Conservation (phyloP, 78 protist species). For the Chrysochromulina parva region DNA sequence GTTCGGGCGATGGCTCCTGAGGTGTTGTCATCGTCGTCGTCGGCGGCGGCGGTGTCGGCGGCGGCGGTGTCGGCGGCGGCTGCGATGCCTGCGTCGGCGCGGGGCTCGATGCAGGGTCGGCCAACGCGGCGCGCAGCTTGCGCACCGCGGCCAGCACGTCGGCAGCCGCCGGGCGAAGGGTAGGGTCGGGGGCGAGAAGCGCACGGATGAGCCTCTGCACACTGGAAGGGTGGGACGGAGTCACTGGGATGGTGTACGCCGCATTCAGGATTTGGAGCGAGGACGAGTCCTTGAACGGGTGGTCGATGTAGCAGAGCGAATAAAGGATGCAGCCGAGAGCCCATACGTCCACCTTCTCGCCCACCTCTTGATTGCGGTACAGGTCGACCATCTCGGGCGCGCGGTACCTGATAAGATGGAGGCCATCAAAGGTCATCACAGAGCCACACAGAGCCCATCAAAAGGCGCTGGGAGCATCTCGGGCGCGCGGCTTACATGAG, state of each 20-base stretch:
- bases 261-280: not conserved
- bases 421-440: too few species aligned
- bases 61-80: too few species aligned
- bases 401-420: not conserved
- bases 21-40: too few species aligned
- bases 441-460: too few species aligned
- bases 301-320: not conserved
- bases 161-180: not conserved
- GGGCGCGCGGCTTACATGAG: constrained; percentile 31
- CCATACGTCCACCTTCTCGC: constrained; percentile 9
- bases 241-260: not conserved
- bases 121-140: too few species aligned
- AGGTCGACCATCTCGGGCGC: constrained; percentile 41
- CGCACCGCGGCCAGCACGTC: too few species aligned
- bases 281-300: not conserved
- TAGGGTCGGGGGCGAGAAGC: not conserved
- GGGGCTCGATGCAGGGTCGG: too few species aligned
- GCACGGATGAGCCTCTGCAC: not conserved
- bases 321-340: constrained; percentile 26
- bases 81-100: too few species aligned
- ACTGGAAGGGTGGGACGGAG: not conserved
- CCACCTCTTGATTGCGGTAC: not conserved
- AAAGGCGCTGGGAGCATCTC: not conserved
- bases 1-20: too few species aligned
- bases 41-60: too few species aligned